These are phyloP conservation scores for Tuber indicum DNA, from an alignment of 495 filamentous ascomycete species.

Conservation along the genomic window DNA sequence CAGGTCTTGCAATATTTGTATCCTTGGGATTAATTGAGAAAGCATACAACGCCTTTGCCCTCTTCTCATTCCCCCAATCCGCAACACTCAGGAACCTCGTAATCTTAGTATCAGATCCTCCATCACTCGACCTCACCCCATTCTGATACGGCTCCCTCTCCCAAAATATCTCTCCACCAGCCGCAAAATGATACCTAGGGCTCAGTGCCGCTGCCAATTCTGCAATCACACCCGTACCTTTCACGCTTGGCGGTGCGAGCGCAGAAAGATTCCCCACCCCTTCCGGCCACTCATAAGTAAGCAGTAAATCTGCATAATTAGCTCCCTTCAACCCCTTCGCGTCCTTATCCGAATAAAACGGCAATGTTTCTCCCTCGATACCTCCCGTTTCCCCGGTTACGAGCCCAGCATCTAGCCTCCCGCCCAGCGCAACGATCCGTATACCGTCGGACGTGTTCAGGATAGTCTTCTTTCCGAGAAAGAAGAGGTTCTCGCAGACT, in stretches of 20 bases:
- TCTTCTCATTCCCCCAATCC: constrained; percentile 61
- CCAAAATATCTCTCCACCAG: constrained; percentile 62
- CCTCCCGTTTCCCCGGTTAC: constrained; percentile 54
- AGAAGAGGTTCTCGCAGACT: constrained; percentile 80
- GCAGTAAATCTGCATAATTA: constrained; percentile 70
- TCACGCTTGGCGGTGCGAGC: constrained; percentile 43
- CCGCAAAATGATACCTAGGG: constrained; percentile 81
- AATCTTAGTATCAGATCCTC: constrained; percentile 41
- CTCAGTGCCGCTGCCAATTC: constrained; percentile 69
- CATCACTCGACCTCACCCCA: constrained; percentile 17
- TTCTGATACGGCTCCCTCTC: constrained; percentile 79
- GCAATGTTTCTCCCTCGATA: constrained; percentile 43
- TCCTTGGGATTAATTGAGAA: constrained; percentile 69
- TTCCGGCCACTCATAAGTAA: constrained; percentile 80
- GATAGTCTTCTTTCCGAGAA: constrained; percentile 72
- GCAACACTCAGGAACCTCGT: constrained; percentile 88
- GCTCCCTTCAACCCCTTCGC: constrained; percentile 65
- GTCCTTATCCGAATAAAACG: constrained; percentile 69
- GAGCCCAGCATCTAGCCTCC: constrained; percentile 53
- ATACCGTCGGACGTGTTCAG: constrained; percentile 87
- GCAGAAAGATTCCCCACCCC: constrained; percentile 52
- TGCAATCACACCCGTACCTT: constrained; percentile 52
- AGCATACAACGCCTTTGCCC: constrained; percentile 84
- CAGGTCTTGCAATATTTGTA: constrained; percentile 52
- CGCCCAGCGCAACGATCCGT: constrained; percentile 73